Evolutionary conservation across 2,329 filamentous ascomycete genomes (phyloP), one percentile per base, ranked within the genome.

Genomic region (Verticillium zaregamsianum): DNA sequence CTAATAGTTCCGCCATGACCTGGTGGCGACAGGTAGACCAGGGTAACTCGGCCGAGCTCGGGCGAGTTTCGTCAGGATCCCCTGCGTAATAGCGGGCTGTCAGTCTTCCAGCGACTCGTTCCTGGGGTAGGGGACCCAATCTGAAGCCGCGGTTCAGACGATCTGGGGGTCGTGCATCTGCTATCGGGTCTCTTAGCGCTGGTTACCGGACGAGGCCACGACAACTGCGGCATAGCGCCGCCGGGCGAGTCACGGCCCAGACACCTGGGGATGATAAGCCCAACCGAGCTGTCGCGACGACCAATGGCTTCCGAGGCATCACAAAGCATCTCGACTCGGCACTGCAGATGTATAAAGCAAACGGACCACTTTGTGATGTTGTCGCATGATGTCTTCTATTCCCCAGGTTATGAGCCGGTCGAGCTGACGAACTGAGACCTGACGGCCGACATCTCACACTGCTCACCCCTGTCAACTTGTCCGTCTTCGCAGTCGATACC

Each of bases 21-120:
- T 31, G 52, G 52, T 40, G 37, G 17, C 37, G 15, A 40, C 37
- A 15, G 5, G 15, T 3, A 7, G 15, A 7, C 6, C 11, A 14
- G 23, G 23, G 23, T 14, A 49, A 31, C 33, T 62, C 58, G 58
- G 31, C 52, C 61, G 61, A 61, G 37, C 57, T 63, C 61, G 61
- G 59, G 7, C 61, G 59, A 63, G 59, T 54, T 11, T 45, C 40
- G 37, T n/a, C 37, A 40, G 37, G 17, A 15, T 15, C 6, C 37
- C 37, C 37, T 40, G 37, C 37, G 37, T 40, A 40, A 40, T 40
- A 40, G 12, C 37, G 37, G 37, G 37, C 37, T 40, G 37, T 40
- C 37, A 40, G 37, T 12, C 37, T 40, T 17, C 37, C 37, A 15
- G 17, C 12, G 15, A 40, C 37, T 40, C 17, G 12, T 40, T 40